Evolutionary conservation across 2,329 filamentous ascomycete genomes (phyloP).

Genomic region (Myriangium duriaei): DNA sequence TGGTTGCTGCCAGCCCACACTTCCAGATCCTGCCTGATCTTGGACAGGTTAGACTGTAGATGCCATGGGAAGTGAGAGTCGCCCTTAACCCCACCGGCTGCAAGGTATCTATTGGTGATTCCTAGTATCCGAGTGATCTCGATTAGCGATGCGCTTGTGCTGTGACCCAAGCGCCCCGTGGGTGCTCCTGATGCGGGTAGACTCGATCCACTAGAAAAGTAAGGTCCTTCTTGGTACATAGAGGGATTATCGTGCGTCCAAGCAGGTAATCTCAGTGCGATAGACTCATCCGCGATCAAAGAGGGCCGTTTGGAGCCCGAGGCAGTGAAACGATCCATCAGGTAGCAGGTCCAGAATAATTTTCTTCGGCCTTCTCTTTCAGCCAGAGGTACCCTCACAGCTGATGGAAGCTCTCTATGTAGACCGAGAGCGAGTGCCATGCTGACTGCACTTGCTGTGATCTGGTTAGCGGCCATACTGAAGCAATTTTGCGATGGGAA

Average conservation of each 20-base stretch:
- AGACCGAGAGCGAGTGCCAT: conserved; percentile 76
- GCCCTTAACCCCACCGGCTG: conserved; percentile 74
- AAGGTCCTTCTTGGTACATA: conserved; percentile 60
- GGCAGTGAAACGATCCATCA: conserved; percentile 72
- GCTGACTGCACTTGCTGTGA: conserved; percentile 56
- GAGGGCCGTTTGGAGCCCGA: conserved; percentile 73
- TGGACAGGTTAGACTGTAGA: conserved; percentile 69
- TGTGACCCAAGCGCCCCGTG: conserved; percentile 57
- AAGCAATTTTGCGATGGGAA: background rate
- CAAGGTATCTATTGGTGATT: conserved; percentile 71
- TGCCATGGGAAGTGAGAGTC: conserved; percentile 90
- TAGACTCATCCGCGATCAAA: conserved; percentile 64
- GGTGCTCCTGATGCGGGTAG: conserved; percentile 31
- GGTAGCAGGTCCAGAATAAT: conserved; percentile 82
- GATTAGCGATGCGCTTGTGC: conserved; percentile 68
- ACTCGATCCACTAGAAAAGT: conserved; percentile 69
- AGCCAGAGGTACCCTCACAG: conserved; percentile 47
- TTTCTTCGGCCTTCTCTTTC: conserved; percentile 66
- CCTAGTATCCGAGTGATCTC: conserved; percentile 75
- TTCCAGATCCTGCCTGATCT: conserved; percentile 74
- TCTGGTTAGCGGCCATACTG: conserved; percentile 28
- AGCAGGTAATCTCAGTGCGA: conserved; percentile 62
- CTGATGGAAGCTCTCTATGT: conserved; percentile 59
- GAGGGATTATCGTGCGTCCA: conserved; percentile 53
- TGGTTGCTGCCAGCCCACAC: conserved; percentile 74